Percentiles rank a stretch among this genome's conserved stretches.
Evolutionary conservation across 306 rosid genomes (phyloP).

Genomic region (Sesbania bispinosa): DNA sequence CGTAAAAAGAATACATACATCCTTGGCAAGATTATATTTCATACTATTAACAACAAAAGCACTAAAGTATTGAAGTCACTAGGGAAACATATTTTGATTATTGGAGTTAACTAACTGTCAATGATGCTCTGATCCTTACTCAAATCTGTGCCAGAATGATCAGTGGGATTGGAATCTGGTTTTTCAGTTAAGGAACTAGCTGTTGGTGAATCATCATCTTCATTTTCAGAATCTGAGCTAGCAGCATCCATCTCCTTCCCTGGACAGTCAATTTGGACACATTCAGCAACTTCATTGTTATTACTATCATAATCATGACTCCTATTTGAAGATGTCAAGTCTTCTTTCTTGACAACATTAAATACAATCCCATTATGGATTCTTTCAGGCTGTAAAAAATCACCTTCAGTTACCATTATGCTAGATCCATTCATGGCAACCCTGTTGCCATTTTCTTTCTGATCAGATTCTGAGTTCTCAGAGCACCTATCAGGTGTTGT

Average conservation of each 20-base stretch:
- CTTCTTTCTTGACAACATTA: slow-evolving; percentile 89
- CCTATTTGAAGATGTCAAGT: slow-evolving; percentile 47
- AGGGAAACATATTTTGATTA: neutral
- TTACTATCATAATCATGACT: slow-evolving; percentile 49
- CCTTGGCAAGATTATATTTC: neutral
- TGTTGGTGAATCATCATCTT: slow-evolving; percentile 30
- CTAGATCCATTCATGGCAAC: slow-evolving; percentile 44
- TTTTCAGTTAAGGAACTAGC: slow-evolving; percentile 21
- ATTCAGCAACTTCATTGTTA: slow-evolving; percentile 56
- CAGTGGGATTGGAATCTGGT: slow-evolving; percentile 1
- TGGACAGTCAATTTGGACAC: slow-evolving; percentile 59
- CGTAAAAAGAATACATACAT: neutral
- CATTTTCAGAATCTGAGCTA: slow-evolving; percentile 67
- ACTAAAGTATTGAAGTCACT: neutral
- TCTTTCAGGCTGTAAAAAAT: slow-evolving; percentile 92
- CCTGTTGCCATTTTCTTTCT: slow-evolving; percentile 45
- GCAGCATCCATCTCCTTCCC: slow-evolving; percentile 65
- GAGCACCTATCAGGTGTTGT: slow-evolving; percentile 52
- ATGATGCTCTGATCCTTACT: slow-evolving; percentile 21
- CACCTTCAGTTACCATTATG: slow-evolving; percentile 82
- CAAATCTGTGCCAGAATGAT: slow-evolving; percentile 22
- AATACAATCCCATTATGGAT: slow-evolving; percentile 74
- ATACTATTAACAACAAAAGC: slow-evolving; percentile 11
- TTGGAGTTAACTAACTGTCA: slow-evolving; percentile 25
- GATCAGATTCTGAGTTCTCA: slow-evolving; percentile 46